Evolutionary conservation across 768 basidiomycete genomes (phyloP), one percentile per base, ranked within the genome.

Genomic region (Leccinum fibrillosum): DNA sequence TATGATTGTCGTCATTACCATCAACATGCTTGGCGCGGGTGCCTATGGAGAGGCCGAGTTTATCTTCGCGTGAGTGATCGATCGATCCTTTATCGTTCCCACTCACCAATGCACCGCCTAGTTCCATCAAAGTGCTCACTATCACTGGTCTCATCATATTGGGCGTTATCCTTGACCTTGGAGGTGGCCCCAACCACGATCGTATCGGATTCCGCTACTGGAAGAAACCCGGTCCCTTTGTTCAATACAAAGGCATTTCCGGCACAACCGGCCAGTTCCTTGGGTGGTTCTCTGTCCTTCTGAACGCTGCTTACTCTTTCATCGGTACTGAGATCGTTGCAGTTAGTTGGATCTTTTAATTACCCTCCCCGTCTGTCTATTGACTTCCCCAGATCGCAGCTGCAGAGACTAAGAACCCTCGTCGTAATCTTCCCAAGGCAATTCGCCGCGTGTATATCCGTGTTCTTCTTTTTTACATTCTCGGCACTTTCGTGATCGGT

Each of bases 311-410:
- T 13, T 97, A 95, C 78, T 93, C 92, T 11, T 95, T 81, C 72
- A 93, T 94, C 59, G 95, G 94, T 15, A 94, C 93, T 6, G 95
- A 98, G 72, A 94, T 96, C 67, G 93, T 96, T 44, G 92, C 91
- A 28, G 88, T 90, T 76, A 65, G 83, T 77, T 5, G 47, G 17
- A 12, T 48, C 25, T n/a, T 32, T 28, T 21, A 5, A 15, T 32
- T n/a, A 23, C 23, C 12, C 42, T 19, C n/a, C 13, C 42, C n/a
- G 19, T 19, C 10, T 19, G 42, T 21, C 8, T 54, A 4, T 49
- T 64, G 55, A 66, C 35, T 56, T 39, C 51, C 49, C 37, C 64
- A 90, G 88, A 89, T 89, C 64, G 90, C 92, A 58, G 91, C 91
- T 25, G 92, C 88, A n/a, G 92, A 93, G 71, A 88, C 92, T 0